Percentiles rank a stretch among this genome's conserved stretches.
Evolutionary conservation across 805 yeast genomes (phyloP).

Genomic region (Yamadazyma olivae): DNA sequence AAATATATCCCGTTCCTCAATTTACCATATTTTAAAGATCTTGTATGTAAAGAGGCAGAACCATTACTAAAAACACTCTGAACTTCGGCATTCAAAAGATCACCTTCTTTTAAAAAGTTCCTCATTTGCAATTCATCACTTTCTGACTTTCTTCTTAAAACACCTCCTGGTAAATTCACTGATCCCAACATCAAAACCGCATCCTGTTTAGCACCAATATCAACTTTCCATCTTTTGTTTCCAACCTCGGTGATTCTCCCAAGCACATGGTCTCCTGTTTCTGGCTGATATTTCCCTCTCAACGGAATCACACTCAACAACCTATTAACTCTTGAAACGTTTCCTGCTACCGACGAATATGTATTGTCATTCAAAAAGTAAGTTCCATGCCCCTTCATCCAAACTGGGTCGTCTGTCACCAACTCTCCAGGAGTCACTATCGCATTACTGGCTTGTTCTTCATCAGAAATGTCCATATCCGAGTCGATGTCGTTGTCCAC

Average conservation of each 20-base stretch:
- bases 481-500: constrained; percentile 18
- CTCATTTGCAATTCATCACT: constrained; percentile 97
- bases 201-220: constrained; percentile 91
- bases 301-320: constrained; percentile 82
- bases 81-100: constrained; percentile 91
- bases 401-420: constrained; percentile 90
- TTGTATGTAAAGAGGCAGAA: constrained; percentile 88
- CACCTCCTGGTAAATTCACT: constrained; percentile 96
- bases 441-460: constrained; percentile 12
- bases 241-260: constrained; percentile 96
- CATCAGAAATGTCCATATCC: constrained; percentile 42
- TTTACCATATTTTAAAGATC: constrained; percentile 94
- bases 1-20: constrained; percentile 85
- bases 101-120: constrained; percentile 90
- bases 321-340: constrained; percentile 80
- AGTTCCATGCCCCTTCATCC: constrained; percentile 99
- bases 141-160: constrained; percentile 88
- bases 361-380: constrained; percentile 73
- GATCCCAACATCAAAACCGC: constrained; percentile 93
- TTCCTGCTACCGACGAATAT: constrained; percentile 91
- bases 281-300: constrained; percentile 86
- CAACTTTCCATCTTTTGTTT: constrained; percentile 93
- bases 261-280: constrained; percentile 93
- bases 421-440: constrained; percentile 94
- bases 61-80: constrained; percentile 89